Conservation (phyloP, 805 yeast species). For the Saturnispora galanensis region DNA sequence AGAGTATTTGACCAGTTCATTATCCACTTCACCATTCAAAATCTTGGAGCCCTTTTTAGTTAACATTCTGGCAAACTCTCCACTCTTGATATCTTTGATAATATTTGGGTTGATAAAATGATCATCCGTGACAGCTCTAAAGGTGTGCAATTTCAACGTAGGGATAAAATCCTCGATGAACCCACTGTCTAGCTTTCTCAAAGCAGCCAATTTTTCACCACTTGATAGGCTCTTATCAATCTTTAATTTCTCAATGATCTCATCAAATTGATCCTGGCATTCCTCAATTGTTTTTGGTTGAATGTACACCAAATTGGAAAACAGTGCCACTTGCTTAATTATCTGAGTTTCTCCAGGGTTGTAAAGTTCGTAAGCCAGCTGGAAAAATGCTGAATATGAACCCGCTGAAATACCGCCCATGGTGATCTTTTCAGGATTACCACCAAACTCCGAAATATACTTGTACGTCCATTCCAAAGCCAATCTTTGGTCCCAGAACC, state of each 20-base stretch:
- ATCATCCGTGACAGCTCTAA: constrained; percentile 33
- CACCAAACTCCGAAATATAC: constrained; percentile 37
- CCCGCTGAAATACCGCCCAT: constrained; percentile 43
- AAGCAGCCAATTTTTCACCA: constrained; percentile 8
- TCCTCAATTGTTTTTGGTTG: constrained; percentile 33
- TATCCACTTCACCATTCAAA: constrained; percentile 12
- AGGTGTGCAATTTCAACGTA: constrained; percentile 16
- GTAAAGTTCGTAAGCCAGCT: constrained; percentile 33
- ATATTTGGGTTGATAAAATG: constrained; percentile 27
- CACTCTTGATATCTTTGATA: constrained; percentile 26
- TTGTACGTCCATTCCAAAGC: constrained; percentile 38
- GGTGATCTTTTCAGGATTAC: constrained; percentile 33
- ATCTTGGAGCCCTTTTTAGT: constrained; percentile 6
- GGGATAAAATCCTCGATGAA: constrained; percentile 17
- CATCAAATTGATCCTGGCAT: constrained; percentile 29
- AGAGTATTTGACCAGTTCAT: constrained; percentile 10
- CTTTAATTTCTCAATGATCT: constrained; percentile 22
- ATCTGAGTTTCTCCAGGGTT: constrained; percentile 31
- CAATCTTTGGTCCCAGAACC: constrained; percentile 38
- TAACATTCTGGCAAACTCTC: constrained; percentile 12
- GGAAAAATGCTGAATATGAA: constrained; percentile 32
- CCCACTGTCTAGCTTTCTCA: constrained; percentile 11
- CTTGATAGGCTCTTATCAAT: constrained; percentile 12
- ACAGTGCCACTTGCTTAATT: constrained; percentile 28
- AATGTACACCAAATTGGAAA: constrained; percentile 29